phyloP scores from a whole-genome alignment of 768 basidiomycete genomes.

The Trichaptum fuscoviolaceum region DNA sequence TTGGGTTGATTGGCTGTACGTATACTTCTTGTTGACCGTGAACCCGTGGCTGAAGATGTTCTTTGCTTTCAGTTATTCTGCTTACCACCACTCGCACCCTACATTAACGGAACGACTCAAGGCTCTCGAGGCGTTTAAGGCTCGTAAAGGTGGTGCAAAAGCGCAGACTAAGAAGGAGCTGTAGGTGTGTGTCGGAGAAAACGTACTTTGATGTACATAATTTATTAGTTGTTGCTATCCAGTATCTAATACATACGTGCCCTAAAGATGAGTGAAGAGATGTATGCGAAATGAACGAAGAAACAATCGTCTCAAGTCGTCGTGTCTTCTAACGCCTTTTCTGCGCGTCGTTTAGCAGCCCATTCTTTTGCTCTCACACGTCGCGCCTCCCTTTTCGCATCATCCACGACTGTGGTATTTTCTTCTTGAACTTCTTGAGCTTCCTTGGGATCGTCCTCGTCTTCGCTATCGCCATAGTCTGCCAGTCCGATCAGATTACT shows the following conservation, averaged over 20 bases:
- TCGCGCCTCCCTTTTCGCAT: conserved; percentile 40
- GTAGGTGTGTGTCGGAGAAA: conserved; percentile 7
- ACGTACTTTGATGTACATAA: background rate
- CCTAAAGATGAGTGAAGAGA: background rate
- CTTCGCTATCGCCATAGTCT: conserved; percentile 56
- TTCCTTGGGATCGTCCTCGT: conserved; percentile 27
- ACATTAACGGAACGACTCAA: conserved; percentile 86
- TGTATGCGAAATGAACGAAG: background rate
- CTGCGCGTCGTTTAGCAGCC: conserved; percentile 44
- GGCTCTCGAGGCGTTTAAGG: conserved; percentile 61
- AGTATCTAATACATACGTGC: background rate
- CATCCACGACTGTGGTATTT: conserved; percentile 13
- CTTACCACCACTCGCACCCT: conserved; percentile 95
- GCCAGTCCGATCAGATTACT: conserved; percentile 46
- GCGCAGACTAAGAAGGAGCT: conserved; percentile 29
- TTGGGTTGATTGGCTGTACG: conserved; percentile 90
- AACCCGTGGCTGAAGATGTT: background rate
- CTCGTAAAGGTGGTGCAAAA: conserved; percentile 5
- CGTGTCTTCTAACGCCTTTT: conserved; percentile 4
- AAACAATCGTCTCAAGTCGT: background rate
- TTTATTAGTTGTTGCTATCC: background rate
- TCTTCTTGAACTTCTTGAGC: conserved; percentile 19
- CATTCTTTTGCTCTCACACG: conserved; percentile 53
- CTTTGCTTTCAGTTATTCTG: conserved; percentile 64
- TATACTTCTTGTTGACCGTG: conserved; percentile 15